Evolutionary conservation across 257 asterid genomes (phyloP).

Genomic region (Nicotiana tabacum): DNA sequence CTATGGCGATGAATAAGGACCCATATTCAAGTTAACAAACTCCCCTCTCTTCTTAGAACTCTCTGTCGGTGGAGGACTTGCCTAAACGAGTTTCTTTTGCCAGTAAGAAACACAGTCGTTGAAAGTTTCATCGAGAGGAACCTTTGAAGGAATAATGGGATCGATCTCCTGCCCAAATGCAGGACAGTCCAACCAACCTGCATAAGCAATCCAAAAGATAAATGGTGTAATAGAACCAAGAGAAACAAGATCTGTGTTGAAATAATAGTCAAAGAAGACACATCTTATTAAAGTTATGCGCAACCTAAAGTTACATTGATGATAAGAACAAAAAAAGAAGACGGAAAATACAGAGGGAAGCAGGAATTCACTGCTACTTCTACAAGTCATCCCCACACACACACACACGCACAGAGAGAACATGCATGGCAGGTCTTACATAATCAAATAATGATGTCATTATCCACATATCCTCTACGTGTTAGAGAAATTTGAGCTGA

Average conservation of each 20-base stretch:
- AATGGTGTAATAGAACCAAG: not conserved
- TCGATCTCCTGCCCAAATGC: conserved; percentile 63
- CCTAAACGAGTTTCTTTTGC: conserved; percentile 83
- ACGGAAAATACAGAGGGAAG: not conserved
- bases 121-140: conserved; percentile 78
- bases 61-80: conserved; percentile 83
- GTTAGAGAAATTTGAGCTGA: too few species aligned
- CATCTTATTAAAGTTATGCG: too few species aligned
- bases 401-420: not conserved
- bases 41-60: conserved; percentile 63
- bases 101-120: conserved; percentile 57
- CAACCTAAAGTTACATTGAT: not conserved
- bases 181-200: conserved; percentile 97
- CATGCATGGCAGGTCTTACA: not conserved
- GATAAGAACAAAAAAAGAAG: not conserved
- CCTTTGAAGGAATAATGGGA: conserved; percentile 83
- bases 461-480: too few species aligned
- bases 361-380: not conserved
- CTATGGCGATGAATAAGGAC: not conserved
- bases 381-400: not conserved
- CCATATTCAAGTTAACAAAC: not conserved
- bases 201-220: conserved; percentile 9
- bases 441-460: not conserved
- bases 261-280: too few species aligned
- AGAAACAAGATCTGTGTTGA: not conserved